Evolutionary conservation across 768 basidiomycete genomes (phyloP).

Genomic region (Lenzites betulinus): DNA sequence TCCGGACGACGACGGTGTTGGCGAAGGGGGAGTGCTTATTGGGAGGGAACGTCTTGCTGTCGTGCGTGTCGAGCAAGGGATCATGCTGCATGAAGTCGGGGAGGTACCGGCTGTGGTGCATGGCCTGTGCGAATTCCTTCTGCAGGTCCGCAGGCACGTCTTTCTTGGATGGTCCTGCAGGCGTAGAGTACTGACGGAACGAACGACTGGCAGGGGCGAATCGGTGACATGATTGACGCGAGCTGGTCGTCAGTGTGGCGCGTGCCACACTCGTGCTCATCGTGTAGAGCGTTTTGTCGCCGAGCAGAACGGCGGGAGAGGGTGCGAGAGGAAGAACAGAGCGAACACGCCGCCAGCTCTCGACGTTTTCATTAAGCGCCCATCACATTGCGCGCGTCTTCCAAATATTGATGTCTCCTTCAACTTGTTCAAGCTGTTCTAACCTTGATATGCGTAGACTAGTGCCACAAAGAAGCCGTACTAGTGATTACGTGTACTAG

Average conservation of each 20-base stretch:
- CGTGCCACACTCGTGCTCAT: slow-evolving; percentile 12
- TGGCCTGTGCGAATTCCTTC: slow-evolving; percentile 2
- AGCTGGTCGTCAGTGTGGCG: neutral
- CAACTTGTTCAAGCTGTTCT: too few species aligned
- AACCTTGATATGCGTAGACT: too few species aligned
- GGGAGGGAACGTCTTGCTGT: slow-evolving; percentile 55
- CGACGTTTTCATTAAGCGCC: slow-evolving; percentile 2
- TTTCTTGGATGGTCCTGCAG: neutral
- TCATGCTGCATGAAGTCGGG: slow-evolving; percentile 69
- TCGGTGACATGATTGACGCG: slow-evolving; percentile 3
- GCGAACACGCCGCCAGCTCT: neutral
- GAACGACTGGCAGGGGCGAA: neutral
- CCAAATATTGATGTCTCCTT: too few species aligned
- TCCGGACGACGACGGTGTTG: slow-evolving; percentile 67
- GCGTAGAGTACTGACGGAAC: slow-evolving; percentile 10
- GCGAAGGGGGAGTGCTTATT: slow-evolving; percentile 52
- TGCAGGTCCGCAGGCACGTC: slow-evolving; percentile 8
- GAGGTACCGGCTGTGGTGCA: slow-evolving; percentile 27
- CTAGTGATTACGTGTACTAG: too few species aligned
- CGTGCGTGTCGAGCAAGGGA: slow-evolving; percentile 61
- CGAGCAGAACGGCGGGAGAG: neutral
- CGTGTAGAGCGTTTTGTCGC: neutral
- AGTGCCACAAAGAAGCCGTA: too few species aligned
- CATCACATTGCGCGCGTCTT: neutral
- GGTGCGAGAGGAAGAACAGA: neutral